Percentiles rank a stretch among this genome's conserved stretches.
Conservation (phyloP, 2,329 filamentous ascomycete species). For the Scedosporium dehoogii region DNA sequence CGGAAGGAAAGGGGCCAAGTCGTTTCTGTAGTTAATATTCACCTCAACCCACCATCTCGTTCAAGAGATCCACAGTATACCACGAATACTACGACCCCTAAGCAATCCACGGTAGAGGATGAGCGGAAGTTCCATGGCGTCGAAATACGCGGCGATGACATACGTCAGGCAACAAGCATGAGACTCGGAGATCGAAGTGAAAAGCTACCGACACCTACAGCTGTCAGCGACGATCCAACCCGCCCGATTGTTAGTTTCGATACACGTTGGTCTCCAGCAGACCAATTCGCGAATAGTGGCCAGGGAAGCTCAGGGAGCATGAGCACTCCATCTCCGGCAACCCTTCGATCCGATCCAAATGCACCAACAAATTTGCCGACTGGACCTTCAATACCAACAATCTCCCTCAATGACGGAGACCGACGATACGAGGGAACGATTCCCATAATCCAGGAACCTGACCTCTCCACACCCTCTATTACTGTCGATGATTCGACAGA, state of each 20-base stretch:
- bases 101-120: slow-evolving; percentile 22
- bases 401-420: slow-evolving; percentile 26
- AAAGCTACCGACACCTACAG: slow-evolving; percentile 78
- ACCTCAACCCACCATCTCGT: slow-evolving; percentile 74
- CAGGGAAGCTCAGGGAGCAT: slow-evolving; percentile 19
- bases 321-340: too few relatives aligned
- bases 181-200: slow-evolving; percentile 74
- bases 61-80: slow-evolving; percentile 75
- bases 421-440: slow-evolving; percentile 21
- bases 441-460: slow-evolving; percentile 21
- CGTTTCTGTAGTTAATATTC: slow-evolving; percentile 54
- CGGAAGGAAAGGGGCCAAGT: not conserved
- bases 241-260: slow-evolving; percentile 97
- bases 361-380: slow-evolving; percentile 9
- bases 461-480: not conserved
- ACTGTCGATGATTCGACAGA: not conserved
- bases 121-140: slow-evolving; percentile 46
- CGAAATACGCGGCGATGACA: slow-evolving; percentile 79
- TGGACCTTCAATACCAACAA: slow-evolving; percentile 27
- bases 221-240: slow-evolving; percentile 82
- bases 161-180: slow-evolving; percentile 84
- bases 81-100: slow-evolving; percentile 43
- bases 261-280: slow-evolving; percentile 66
- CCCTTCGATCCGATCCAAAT: slow-evolving; percentile 7
- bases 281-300: slow-evolving; percentile 59